Evolutionary conservation across 768 basidiomycete species (phyloP), one percentile per base, ranked within the genome.

Genomic region (Imleria badia): DNA sequence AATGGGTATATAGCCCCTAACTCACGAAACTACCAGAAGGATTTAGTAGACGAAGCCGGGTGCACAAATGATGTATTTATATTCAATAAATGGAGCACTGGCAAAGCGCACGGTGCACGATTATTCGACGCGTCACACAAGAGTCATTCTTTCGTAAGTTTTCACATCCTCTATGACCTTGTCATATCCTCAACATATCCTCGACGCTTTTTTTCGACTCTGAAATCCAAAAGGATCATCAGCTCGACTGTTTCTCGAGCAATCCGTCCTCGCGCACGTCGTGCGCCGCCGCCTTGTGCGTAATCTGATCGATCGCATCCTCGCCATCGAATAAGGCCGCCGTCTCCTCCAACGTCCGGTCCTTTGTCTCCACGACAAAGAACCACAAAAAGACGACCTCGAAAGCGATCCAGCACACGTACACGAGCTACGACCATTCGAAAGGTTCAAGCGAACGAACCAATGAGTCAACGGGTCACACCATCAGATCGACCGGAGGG

Each of bases 241-340:
- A 26, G 6, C 26, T 22, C 3, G 45, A 14, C 15, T 5, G 47
- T 45, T 63, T 63, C 42, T 63, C 63, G 14, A 31, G 23, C 1
- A 29, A 31, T 7, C n/a, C 20, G 6, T 59, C 43, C 14, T 49
- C 39, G 13, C 14, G 34, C 34, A 14, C 5, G 1, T 52, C 46
- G 0, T n/a, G 35, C 13, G 40, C 49, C 26, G 23, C 36, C n/a
- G 63, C 62, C 42, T 36, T 65, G 22, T 53, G 59, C 20, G 44
- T 48, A 12, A 65, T 64, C 22, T 55, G 62, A 17, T 55, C 30
- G 38, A 65, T 29, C 23, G 60, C 63, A 31, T 62, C 63, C n/a
- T 83, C 80, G 15, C 87, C 84, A 54, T 89, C 88, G 49, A 89
- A 90, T 9, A 89, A 69, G 6, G 80, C 81, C 0, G 87, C 81